phyloP scores from a whole-genome alignment of 352 stramenopile species.

The Phytopythium helicoides region DNA sequence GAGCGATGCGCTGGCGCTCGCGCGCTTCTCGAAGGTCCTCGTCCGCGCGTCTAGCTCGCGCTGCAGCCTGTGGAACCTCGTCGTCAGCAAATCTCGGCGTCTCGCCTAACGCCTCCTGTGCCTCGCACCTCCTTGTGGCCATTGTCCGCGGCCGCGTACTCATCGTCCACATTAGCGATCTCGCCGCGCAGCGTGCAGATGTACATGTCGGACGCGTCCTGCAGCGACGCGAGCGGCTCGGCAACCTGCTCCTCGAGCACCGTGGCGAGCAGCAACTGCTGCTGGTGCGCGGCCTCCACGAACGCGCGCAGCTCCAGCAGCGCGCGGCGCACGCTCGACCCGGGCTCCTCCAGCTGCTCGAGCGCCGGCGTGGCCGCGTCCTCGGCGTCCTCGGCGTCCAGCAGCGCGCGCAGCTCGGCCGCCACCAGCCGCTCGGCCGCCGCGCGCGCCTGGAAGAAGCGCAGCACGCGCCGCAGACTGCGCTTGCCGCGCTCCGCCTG shows the following conservation, averaged over 20 bases:
- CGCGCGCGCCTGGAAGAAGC: slow-evolving; percentile 70
- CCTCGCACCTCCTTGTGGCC: slow-evolving; percentile 31
- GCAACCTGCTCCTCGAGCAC: slow-evolving; percentile 84
- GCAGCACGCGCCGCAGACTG: slow-evolving; percentile 66
- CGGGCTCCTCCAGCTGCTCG: slow-evolving; percentile 63
- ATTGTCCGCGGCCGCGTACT: slow-evolving; percentile 45
- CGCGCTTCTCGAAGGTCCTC: slow-evolving; percentile 52
- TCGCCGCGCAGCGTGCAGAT: slow-evolving; percentile 75
- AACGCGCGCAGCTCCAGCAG: slow-evolving; percentile 64
- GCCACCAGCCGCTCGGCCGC: slow-evolving; percentile 53
- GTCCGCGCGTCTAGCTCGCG: slow-evolving; percentile 26
- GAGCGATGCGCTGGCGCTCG: slow-evolving; percentile 56
- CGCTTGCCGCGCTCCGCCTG: slow-evolving; percentile 76
- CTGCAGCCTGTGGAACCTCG: slow-evolving; percentile 16
- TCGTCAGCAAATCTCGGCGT: not conserved
- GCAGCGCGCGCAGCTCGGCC: slow-evolving; percentile 55
- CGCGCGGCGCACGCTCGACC: slow-evolving; percentile 57
- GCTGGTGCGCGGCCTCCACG: slow-evolving; percentile 52
- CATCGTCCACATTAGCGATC: slow-evolving; percentile 75
- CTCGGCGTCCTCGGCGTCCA: slow-evolving; percentile 22
- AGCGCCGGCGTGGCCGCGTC: slow-evolving; percentile 27
- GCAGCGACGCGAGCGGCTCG: slow-evolving; percentile 70
- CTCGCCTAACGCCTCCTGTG: too few species aligned
- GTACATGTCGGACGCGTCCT: slow-evolving; percentile 73
- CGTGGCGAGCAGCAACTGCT: slow-evolving; percentile 69